Evolutionary conservation across 228 moss, liverwort and hornwort genomes (phyloP), one percentile per base, ranked within the genome.

Genomic region (Sphagnum magellanicum): DNA sequence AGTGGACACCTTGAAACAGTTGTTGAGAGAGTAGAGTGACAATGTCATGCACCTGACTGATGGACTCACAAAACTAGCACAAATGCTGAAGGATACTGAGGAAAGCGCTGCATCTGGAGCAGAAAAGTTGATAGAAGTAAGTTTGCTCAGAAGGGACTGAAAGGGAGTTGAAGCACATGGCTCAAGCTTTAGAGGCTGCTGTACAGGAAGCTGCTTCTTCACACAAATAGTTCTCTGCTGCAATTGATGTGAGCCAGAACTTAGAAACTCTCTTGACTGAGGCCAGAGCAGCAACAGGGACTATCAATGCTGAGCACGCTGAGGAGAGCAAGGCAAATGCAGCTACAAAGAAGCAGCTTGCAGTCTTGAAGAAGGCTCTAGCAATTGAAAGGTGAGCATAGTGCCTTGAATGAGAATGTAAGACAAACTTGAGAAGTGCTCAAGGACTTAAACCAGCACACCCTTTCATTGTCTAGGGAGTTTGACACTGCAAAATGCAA

Each of bases 381-480:
- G 16, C 76, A 61, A 80, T 83, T 3, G 83, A 83, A 87, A 83
- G 63, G 80, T 74, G 16, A 87, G 87, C 10, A 80, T 87, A 14
- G 83, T 66, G 87, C 83, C 16, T 68, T 87, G 50, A 64, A 83
- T 52, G 87, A 76, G 10, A 87, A 83, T 48, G 83, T 87, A 0
- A 82, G 83, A 65, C 80, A 87, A 69, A 80, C 87, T 0, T 78
- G 83, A 32, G 80, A 80, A 63, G 87, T 80, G 5, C 80, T 87
- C 5, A 80, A 87, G 70, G 87, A 87, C 51, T 80, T 83, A 48
- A 87, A 87, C 65, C 76, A 75, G 59, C 82, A 87, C 32, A 77
- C 83, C 0, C 78, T 87, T 6, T 67, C 80, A 61, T 73, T 83
- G 13, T 82, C 76, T 16, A 78, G 80, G 6, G 83, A 87, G 50